A percentile compares a stretch with the other conserved stretches of the same genome.
Conservation (phyloP, 2,329 filamentous ascomycete species). For the Aspergillus fructus region DNA sequence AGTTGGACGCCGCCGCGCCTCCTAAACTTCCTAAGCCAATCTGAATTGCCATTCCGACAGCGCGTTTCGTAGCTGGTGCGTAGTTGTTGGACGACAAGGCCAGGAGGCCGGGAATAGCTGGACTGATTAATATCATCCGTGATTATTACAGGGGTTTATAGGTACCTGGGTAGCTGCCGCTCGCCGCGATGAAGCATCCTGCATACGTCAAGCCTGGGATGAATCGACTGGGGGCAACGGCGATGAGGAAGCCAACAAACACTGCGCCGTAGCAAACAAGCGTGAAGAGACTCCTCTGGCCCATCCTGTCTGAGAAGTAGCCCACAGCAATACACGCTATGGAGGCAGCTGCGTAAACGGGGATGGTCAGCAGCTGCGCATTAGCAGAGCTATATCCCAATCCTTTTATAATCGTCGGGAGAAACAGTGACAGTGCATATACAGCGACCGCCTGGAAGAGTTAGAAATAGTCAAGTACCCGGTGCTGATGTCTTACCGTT, state of each 20-base stretch:
- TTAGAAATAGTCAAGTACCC: neutral
- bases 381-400: slow-evolving; percentile 40
- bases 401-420: slow-evolving; percentile 43
- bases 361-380: slow-evolving; percentile 41
- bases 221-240: slow-evolving; percentile 38
- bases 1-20: slow-evolving; percentile 13
- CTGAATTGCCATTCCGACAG: slow-evolving; percentile 63
- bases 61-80: slow-evolving; percentile 55
- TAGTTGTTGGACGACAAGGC: slow-evolving; percentile 55
- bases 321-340: slow-evolving; percentile 45
- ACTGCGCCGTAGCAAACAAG: slow-evolving; percentile 38
- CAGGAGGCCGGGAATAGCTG: slow-evolving; percentile 46
- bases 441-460: neutral
- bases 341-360: slow-evolving; percentile 41
- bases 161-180: slow-evolving; percentile 6
- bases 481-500: neutral
- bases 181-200: slow-evolving; percentile 47
- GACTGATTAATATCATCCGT: neutral
- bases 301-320: slow-evolving; percentile 56
- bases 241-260: slow-evolving; percentile 50
- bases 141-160: slow-evolving; percentile 28
- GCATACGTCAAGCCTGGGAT: slow-evolving; percentile 47
- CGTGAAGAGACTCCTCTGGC: slow-evolving; percentile 56
- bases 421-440: slow-evolving; percentile 39
- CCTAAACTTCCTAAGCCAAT: slow-evolving; percentile 59